Evolutionary conservation across 2,329 filamentous ascomycete genomes (phyloP), one percentile per base, ranked within the genome.

Genomic region (Claviceps maximensis): DNA sequence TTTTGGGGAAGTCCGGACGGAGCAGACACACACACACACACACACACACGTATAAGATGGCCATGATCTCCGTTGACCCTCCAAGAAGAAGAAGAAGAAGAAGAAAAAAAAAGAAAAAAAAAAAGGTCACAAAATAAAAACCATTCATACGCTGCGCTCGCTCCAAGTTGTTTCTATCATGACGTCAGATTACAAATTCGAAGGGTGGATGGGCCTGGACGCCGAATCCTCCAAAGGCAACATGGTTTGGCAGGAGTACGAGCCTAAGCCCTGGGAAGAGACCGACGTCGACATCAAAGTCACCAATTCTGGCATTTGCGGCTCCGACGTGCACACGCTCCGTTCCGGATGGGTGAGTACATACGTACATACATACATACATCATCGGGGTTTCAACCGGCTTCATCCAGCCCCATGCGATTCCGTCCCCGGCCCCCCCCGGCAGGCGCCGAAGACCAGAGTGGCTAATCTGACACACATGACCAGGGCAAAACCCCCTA

Each of bases 241-340:
- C 51, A 78, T 79, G 76, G 62, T 69, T 33, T 79, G 76, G 76
- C 69, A 68, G 42, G 67, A 76, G 53, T 84, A 76, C 53, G 71
- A 80, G 65, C 80, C 80, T 40, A 85, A 85, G 71, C 66, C 69
- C n/a, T 85, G 80, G 76, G 76, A 80, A 46, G 82, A 85, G 62
- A 77, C 73, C 27, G 80, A 85, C 56, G 67, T 86, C 52, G 82
- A 86, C 61, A 82, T 86, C 58, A 72, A 78, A 61, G 69, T 86
- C 57, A 77, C 78, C 3, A 80, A 84, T 68, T 84, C 80, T 60
- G 82, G 82, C 55, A 75, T 86, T 57, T 86, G 82, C 62, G 82
- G 79, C 52, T 77, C 75, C 0, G 81, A 84, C 57, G 49, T 83
- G 38, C 80, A 84, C 66, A 75, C 70, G 4, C 69, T 84, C 3